phyloP scores from a whole-genome alignment of 2,329 filamentous ascomycete genomes.

The Lasiodiplodia theobromae region DNA sequence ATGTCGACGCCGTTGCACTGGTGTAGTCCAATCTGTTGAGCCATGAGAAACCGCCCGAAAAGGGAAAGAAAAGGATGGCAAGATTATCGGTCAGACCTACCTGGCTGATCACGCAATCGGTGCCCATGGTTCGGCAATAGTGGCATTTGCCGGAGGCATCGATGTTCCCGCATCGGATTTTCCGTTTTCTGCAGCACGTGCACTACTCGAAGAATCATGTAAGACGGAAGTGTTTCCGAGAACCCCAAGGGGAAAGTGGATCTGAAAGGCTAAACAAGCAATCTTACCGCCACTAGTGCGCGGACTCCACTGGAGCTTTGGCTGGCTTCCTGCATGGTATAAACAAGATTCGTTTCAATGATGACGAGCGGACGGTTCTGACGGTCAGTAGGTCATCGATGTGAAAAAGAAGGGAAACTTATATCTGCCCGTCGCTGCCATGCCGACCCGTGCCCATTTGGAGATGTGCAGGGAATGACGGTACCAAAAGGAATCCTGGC shows the following conservation, averaged over 20 bases:
- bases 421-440: too few relatives aligned
- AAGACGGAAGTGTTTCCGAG: not conserved
- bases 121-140: not conserved
- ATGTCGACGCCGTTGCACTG: not conserved
- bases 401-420: too few relatives aligned
- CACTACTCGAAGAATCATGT: not conserved
- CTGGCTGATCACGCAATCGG: constrained; percentile 6
- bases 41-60: not conserved
- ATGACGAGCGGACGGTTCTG: too few relatives aligned
- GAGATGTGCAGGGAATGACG: too few relatives aligned
- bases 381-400: too few relatives aligned
- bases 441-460: too few relatives aligned
- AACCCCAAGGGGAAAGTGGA: not conserved
- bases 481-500: too few relatives aligned
- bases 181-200: constrained; percentile 13
- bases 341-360: not conserved
- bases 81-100: not conserved
- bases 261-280: not conserved
- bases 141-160: not conserved
- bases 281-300: constrained; percentile 7
- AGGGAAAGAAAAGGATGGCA: not conserved
- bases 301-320: not conserved
- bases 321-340: not conserved
- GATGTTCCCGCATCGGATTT: not conserved
- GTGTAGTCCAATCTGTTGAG: not conserved